phyloP scores from a whole-genome alignment of 2,329 filamentous ascomycete genomes.

The Magnaporthales sp. region DNA sequence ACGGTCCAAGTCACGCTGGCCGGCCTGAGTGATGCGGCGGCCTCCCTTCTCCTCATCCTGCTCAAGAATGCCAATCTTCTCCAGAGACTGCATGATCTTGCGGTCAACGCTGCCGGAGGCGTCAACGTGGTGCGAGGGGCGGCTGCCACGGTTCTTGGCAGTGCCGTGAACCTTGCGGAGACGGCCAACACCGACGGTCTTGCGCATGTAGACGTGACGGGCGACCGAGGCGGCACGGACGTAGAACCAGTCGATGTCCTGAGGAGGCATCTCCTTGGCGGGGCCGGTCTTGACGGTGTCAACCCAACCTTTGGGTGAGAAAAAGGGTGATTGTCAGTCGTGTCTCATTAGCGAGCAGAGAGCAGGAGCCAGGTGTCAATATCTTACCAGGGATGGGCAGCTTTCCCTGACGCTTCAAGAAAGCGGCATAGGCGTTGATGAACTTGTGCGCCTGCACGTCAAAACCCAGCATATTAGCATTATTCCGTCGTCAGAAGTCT shows the following conservation, averaged over 20 bases:
- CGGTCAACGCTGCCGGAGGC: constrained; percentile 93
- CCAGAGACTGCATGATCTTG: constrained; percentile 92
- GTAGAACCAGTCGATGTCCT: constrained; percentile 97
- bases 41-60: constrained; percentile 97
- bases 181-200: constrained; percentile 95
- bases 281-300: constrained; percentile 98
- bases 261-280: constrained; percentile 94
- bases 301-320: constrained; percentile 69
- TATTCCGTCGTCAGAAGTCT: constrained; percentile 68
- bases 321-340: not conserved
- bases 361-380: constrained; percentile 16
- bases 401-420: constrained; percentile 92
- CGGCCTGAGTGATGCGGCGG: constrained; percentile 93
- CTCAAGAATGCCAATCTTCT: constrained; percentile 99
- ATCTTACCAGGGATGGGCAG: constrained; percentile 76
- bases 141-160: constrained; percentile 92
- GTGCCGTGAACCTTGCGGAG: constrained; percentile 87
- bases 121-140: constrained; percentile 90
- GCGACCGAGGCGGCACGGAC: constrained; percentile 88
- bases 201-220: constrained; percentile 98
- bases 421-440: constrained; percentile 76
- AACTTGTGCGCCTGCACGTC: constrained; percentile 70
- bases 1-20: constrained; percentile 97
- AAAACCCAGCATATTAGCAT: constrained; percentile 50
- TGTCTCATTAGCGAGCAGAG: not conserved